Evolutionary conservation across 345 rosid genomes (phyloP), one percentile per base, ranked within the genome.

Genomic region (Populus davidiana): DNA sequence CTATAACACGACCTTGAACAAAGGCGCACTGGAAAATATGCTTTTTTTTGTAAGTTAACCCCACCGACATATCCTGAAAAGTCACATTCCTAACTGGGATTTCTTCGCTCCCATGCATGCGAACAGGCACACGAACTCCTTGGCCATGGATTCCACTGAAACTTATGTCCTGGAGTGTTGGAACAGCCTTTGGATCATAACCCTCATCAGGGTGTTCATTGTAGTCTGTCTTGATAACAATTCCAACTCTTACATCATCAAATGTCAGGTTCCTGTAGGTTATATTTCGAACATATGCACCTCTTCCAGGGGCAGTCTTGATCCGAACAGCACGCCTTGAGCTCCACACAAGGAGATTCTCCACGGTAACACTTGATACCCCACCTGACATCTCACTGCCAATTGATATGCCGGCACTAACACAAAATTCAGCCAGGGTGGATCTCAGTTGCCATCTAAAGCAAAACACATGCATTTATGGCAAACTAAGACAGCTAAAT

Each of bases 301-400:
- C 99, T 81, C 97, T 87, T 86, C 99, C 99, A 3, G 93, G 87
- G 62, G 99, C 99, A 17, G 99, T 95, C 86, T 95, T 95, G 79
- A 95, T 95, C 81, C 99, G 88, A 76, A 95, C 94, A 1, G 91
- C 99, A 49, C 98, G 98, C 73, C 99, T 79, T 4, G 99, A 95
- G 84, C 87, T 90, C 99, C 99, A 93, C 0, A 95, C 90, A 14
- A 88, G 87, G 81, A 96, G 49, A 81, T 93, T 96, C 79, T 96
- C 94, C 44, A 96, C 87, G 0, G 92, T 96, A 70, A 96, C 88
- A 67, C 93, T 91, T 35, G 93, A 92, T 69, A 96, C 97, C 31
- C 99, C 99, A 63, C 99, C 99, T 25, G 98, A 96, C 98, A 96
- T 96, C 90, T 96, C 99, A 70, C 99, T 96, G 83, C 98, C 99